phyloP scores from a whole-genome alignment of 148 eudicot genomes.

The Camellia granthamiana region DNA sequence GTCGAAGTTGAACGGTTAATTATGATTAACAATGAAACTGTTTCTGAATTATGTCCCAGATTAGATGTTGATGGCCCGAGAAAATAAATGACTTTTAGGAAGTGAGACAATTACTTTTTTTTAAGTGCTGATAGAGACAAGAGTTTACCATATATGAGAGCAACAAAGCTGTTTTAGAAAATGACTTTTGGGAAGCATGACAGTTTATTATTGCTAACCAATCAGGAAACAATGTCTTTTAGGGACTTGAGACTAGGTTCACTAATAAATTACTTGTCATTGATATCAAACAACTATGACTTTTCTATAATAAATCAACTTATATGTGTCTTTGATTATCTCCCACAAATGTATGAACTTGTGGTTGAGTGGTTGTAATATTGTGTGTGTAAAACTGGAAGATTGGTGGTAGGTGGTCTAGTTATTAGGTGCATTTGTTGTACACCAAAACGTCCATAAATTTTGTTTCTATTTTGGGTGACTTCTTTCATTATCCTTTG shows the following conservation, averaged over 20 bases:
- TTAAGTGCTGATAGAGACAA: neutral
- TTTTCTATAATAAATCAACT: neutral
- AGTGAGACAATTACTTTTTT: neutral
- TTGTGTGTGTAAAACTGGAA: neutral
- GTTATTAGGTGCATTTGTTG: constrained; percentile 3
- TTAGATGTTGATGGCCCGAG: constrained; percentile 1
- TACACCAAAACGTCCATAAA: neutral
- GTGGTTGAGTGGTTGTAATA: neutral
- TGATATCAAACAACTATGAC: neutral
- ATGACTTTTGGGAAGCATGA: neutral
- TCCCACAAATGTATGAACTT: neutral
- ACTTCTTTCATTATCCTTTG: neutral
- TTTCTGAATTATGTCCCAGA: neutral
- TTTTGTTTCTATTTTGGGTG: neutral
- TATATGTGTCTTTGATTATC: neutral
- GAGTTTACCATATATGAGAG: neutral
- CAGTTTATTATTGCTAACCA: neutral
- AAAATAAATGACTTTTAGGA: neutral
- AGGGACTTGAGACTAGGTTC: neutral
- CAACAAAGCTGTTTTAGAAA: neutral
- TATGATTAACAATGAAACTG: no score
- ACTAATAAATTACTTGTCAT: neutral
- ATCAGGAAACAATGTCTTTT: neutral
- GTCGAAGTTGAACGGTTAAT: neutral
- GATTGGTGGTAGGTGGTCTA: constrained; percentile 9